Evolutionary conservation across 2,329 filamentous ascomycete species (phyloP), one percentile per base, ranked within the genome.

Genomic region (Fusarium tanahbumbuense): DNA sequence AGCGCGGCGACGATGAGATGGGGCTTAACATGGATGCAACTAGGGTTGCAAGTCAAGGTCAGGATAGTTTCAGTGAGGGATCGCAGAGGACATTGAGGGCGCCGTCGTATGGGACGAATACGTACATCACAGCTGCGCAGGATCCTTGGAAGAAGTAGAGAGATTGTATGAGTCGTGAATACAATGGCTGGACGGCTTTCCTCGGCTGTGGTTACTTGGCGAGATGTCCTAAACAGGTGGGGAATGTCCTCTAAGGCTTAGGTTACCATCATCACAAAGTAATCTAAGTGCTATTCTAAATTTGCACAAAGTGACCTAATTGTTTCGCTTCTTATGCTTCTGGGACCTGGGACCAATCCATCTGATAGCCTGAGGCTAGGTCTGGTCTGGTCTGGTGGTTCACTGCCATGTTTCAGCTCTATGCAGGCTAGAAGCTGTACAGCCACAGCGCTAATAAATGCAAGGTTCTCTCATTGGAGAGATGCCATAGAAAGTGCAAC

Each of bases 101-200:
- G 15, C 34, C 25, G 12, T n/a, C 18, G 6, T 71, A 48, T 20
- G 64, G 68, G 2, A 69, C 30, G 0, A 28, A 69, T 28, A 66
- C 64, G 9, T 32, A 16, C 5, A 61, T 66, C 4, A 46, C 40
- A 10, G 60, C 41, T 3, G 27, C 28, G 7, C 40, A 16, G 8
- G 22, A 34, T 42, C 8, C 37, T 4, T 32, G 23, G 44, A 11
- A 8, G 1, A 53, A 53, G 5, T 56, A 15, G 25, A 27, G 25
- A 27, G 25, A 25, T 25, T 25, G 8, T 8, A 3, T 25, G 3
- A 25, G 25, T 3, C 3, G 25, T 27, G 25, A 27, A 27, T 10
- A 27, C 10, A 27, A 27, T 10, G 25, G 25, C 25, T 27, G 25
- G 25, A 10, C 7, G 23, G 23, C 23, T 25, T 25, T 25, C 23